Evolutionary conservation across 1,139 yeast species (phyloP), one percentile per base, ranked within the genome.

Genomic region (Pichia sp.): DNA sequence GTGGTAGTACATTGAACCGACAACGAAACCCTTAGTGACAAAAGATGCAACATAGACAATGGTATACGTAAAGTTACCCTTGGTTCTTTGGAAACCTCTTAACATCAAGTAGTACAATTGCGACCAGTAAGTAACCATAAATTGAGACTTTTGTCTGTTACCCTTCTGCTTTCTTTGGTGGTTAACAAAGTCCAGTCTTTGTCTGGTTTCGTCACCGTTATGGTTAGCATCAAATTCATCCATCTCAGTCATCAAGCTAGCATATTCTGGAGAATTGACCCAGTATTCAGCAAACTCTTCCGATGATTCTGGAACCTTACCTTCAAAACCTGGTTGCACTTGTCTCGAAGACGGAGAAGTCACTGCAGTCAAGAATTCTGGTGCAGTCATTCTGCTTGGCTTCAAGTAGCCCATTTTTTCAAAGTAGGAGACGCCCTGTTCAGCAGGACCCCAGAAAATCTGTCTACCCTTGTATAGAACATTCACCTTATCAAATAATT

Each of bases 361-460:
- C 53, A 87, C 73, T 2, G 93, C 84, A 3, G 95, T 87, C 65
- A 87, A 74, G 68, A 81, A 87, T 69, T 88, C 95, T 30, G 92
- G 90, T 53, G 93, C 85, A n/a, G 93, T 85, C 73, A 85, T 91
- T 69, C 95, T 83, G 46, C 77, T 56, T 45, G 91, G 88, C 65
- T 90, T 85, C n/a, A 74, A 73, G 67, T 78, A 85, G 41, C 91
- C 92, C 87, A 85, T 83, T 43, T 76, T 75, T 58, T 73, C 67
- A 67, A 85, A 85, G 69, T 75, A 85, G 46, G 75, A 71, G 64
- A 79, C 83, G n/a, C 92, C 93, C 33, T 71, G 66, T 20, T 70
- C 70, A 10, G 83, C 78, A 47, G 79, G 76, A 65, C 87, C 96
- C 66, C 75, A 87, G 71, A 66, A 88, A 56, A 88, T 84, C 69